phyloP scores from a whole-genome alignment of 2,329 filamentous ascomycete genomes.

The Cytospora piceae region DNA sequence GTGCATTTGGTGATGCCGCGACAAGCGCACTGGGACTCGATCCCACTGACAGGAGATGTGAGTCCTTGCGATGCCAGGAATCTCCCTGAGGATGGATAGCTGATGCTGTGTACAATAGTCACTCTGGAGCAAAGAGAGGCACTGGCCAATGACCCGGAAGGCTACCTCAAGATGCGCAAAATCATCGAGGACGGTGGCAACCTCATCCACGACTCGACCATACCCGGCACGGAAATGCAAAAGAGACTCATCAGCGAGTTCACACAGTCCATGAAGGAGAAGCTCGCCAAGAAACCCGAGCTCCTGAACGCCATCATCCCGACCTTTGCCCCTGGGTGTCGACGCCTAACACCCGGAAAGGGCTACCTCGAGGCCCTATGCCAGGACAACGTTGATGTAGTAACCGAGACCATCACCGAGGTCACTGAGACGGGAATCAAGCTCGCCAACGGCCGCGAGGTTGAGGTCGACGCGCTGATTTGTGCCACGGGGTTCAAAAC shows the following conservation, averaged over 20 bases:
- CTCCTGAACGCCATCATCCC: slow-evolving; percentile 49
- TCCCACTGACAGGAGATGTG: slow-evolving; percentile 44
- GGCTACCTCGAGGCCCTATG: slow-evolving; percentile 51
- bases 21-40: slow-evolving; percentile 50
- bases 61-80: slow-evolving; percentile 28
- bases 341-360: slow-evolving; percentile 49
- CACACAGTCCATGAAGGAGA: slow-evolving; percentile 44
- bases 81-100: not conserved
- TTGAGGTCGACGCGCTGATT: slow-evolving; percentile 51
- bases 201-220: slow-evolving; percentile 46
- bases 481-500: slow-evolving; percentile 52
- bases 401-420: slow-evolving; percentile 40
- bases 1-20: slow-evolving; percentile 49
- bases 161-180: slow-evolving; percentile 48
- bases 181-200: slow-evolving; percentile 49
- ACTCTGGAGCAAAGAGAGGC: slow-evolving; percentile 43
- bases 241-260: slow-evolving; percentile 39
- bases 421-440: slow-evolving; percentile 44
- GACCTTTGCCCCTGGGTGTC: slow-evolving; percentile 48
- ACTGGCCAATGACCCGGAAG: slow-evolving; percentile 43
- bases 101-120: slow-evolving; percentile 37
- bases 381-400: slow-evolving; percentile 46
- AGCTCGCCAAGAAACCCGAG: slow-evolving; percentile 48
- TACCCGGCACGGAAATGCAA: slow-evolving; percentile 45
- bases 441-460: slow-evolving; percentile 33